Percentiles rank a stretch among this genome's conserved stretches.
These are phyloP conservation scores for Boechera stricta DNA, from an alignment of 345 rosid genomes.

Conservation along the genomic window DNA sequence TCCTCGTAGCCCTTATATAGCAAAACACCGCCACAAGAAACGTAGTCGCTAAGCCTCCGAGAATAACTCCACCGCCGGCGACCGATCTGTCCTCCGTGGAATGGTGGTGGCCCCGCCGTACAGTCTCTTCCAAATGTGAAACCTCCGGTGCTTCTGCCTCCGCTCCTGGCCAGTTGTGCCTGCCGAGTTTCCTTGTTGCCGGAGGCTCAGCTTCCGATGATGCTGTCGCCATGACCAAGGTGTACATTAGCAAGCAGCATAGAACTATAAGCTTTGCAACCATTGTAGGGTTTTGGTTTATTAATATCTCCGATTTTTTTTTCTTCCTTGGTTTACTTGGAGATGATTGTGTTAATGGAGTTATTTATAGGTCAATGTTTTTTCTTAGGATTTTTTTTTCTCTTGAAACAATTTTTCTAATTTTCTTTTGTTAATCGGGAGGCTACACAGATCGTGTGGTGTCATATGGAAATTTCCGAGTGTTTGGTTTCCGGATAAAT, in stretches of 20 bases:
- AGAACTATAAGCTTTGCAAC: constrained; percentile 9
- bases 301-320: background rate
- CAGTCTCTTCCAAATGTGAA: constrained; percentile 33
- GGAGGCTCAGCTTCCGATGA: constrained; percentile 42
- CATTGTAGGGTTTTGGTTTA: constrained; percentile 32
- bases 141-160: constrained; percentile 35
- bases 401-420: background rate
- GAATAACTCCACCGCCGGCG: constrained; percentile 83
- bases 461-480: constrained; percentile 48
- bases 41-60: constrained; percentile 72
- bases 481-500: constrained; percentile 40
- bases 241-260: constrained; percentile 34
- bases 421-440: background rate
- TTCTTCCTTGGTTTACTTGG: constrained; percentile 22
- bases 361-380: constrained; percentile 27
- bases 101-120: constrained; percentile 45
- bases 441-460: constrained; percentile 38
- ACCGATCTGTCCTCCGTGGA: constrained; percentile 65
- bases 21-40: constrained; percentile 74
- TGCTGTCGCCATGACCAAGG: constrained; percentile 40
- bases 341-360: constrained; percentile 30
- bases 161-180: constrained; percentile 32
- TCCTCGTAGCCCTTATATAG: constrained; percentile 72
- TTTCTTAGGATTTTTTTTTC: background rate
- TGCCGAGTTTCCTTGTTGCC: constrained; percentile 55